Evolutionary conservation across 208 protist genomes (phyloP).

Genomic region (Crithidia mellificae): DNA sequence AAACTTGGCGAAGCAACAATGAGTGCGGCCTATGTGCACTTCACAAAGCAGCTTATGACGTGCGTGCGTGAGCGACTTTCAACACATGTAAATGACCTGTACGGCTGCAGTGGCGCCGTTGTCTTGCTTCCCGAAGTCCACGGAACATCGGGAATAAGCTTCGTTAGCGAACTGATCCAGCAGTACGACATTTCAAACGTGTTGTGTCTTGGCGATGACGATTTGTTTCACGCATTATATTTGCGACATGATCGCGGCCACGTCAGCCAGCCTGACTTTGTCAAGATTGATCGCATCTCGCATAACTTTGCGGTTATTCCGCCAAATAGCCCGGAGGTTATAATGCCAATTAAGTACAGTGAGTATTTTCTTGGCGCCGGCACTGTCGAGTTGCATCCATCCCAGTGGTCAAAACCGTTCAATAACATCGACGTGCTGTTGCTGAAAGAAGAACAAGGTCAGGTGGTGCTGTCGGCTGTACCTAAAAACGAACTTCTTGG

Average conservation of each 20-base stretch:
- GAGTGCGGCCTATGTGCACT: slow-evolving; percentile 65
- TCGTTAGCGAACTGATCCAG: slow-evolving; percentile 63
- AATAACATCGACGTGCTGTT: slow-evolving; percentile 68
- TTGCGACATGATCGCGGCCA: slow-evolving; percentile 33
- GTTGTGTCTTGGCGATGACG: slow-evolving; percentile 76
- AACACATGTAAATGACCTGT: slow-evolving; percentile 52
- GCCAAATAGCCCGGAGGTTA: slow-evolving; percentile 23
- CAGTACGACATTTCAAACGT: slow-evolving; percentile 68
- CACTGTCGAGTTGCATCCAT: slow-evolving; percentile 59
- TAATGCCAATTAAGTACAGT: slow-evolving; percentile 51
- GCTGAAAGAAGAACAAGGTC: slow-evolving; percentile 61
- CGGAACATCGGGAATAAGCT: slow-evolving; percentile 61
- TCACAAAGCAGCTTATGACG: slow-evolving; percentile 38
- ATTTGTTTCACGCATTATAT: slow-evolving; percentile 67
- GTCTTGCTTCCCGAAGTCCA: slow-evolving; percentile 70
- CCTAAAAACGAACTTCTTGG: slow-evolving; percentile 60
- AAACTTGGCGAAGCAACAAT: slow-evolving; percentile 45
- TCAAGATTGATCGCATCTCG: slow-evolving; percentile 66
- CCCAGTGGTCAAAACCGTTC: slow-evolving; percentile 64
- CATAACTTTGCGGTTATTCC: slow-evolving; percentile 49
- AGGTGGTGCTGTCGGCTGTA: slow-evolving; percentile 50
- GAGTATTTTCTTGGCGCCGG: slow-evolving; percentile 78
- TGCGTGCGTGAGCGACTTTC: slow-evolving; percentile 50
- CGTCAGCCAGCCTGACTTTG: slow-evolving; percentile 16
- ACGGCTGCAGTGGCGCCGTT: slow-evolving; percentile 73